These are phyloP conservation scores for Dryadomyces quercivorus DNA, from an alignment of 2,329 filamentous ascomycete species.

Conservation along the genomic window DNA sequence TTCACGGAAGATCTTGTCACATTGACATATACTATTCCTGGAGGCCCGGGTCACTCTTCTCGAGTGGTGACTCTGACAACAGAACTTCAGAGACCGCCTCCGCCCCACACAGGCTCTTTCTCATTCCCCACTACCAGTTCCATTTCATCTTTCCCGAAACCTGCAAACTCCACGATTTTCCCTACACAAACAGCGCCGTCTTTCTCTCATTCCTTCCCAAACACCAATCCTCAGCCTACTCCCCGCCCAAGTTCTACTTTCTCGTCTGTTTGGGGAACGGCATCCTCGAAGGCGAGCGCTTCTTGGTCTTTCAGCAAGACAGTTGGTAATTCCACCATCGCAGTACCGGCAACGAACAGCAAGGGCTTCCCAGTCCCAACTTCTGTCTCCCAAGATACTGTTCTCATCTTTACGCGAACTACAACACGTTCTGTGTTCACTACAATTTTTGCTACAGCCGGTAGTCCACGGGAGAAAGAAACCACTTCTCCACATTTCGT, in stretches of 20 bases:
- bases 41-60: background rate
- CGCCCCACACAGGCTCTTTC: background rate
- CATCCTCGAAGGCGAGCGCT: background rate
- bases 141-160: background rate
- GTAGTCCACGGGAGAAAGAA: background rate
- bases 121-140: background rate
- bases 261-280: background rate
- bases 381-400: background rate
- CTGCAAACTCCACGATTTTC: background rate
- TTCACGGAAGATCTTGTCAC: conserved; percentile 4
- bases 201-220: background rate
- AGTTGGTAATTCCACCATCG: background rate
- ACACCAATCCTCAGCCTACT: no score
- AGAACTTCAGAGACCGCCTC: background rate
- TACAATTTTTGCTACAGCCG: background rate
- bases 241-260: background rate
- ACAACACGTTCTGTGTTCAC: background rate
- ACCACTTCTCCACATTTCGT: background rate
- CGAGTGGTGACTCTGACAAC: conserved; percentile 8
- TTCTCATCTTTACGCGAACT: background rate
- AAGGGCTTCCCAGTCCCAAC: background rate
- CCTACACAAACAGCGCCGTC: background rate
- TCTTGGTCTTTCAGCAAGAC: background rate
- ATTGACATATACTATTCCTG: conserved; percentile 14
- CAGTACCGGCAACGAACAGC: background rate